These are phyloP conservation scores for Camellia sinensis DNA, from an alignment of 148 eudicot genomes.

Conservation along the genomic window DNA sequence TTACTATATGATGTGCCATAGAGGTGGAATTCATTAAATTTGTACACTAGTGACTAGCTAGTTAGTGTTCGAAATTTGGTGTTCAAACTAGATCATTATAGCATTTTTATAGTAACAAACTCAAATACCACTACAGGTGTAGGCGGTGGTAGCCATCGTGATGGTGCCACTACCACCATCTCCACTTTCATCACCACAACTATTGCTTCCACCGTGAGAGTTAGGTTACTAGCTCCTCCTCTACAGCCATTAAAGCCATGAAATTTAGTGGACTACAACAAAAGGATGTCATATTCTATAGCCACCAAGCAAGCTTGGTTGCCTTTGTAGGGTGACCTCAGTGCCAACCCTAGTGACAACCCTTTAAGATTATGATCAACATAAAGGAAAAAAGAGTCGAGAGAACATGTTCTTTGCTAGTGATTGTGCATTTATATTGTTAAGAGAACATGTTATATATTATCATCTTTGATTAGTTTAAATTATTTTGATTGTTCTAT, in stretches of 20 bases:
- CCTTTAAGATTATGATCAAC: not conserved
- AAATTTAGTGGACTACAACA: not conserved
- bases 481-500: too few relatives aligned
- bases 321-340: not conserved
- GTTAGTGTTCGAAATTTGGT: too few relatives aligned
- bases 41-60: too few relatives aligned
- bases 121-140: not conserved
- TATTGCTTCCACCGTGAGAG: not conserved
- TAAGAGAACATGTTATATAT: not conserved
- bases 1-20: too few relatives aligned
- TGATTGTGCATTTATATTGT: not conserved
- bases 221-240: not conserved
- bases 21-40: too few relatives aligned
- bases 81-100: too few relatives aligned
- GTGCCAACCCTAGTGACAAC: conserved; percentile 10
- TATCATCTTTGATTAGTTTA: not conserved
- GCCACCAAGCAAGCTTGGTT: not conserved
- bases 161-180: not conserved
- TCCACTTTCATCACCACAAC: not conserved
- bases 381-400: not conserved
- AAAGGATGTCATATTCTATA: too few relatives aligned
- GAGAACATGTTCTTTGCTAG: not conserved
- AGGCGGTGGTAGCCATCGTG: not conserved
- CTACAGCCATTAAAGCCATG: not conserved
- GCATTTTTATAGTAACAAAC: not conserved